Conservation (phyloP, 75 land plant genomes). For the Isoetes taiwanensis region DNA sequence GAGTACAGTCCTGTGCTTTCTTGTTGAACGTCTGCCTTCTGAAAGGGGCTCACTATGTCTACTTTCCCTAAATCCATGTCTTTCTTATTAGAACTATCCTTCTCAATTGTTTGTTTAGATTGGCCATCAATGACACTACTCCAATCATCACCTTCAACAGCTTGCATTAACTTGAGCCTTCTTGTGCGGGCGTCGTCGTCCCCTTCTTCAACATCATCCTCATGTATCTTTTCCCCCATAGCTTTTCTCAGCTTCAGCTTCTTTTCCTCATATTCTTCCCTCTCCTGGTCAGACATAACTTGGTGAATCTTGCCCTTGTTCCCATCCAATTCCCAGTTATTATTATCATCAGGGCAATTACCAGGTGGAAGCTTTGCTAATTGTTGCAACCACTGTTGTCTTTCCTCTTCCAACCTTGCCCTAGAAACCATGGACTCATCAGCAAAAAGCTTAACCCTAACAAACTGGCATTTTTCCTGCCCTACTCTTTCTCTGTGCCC, state of each 20-base stretch:
- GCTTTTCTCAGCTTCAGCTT: conserved; percentile 44
- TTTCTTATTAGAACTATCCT: too few species aligned
- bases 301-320: not conserved
- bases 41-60: conserved; percentile 1
- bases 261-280: conserved; percentile 34
- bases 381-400: conserved; percentile 19
- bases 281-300: conserved; percentile 29
- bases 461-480: conserved; percentile 15
- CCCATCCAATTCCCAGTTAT: conserved; percentile 15
- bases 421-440: conserved; percentile 25
- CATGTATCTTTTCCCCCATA: conserved; percentile 42
- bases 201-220: conserved; percentile 32
- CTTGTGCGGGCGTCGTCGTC: conserved; percentile 31
- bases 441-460: conserved; percentile 27
- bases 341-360: conserved; percentile 25
- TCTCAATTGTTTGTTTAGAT: conserved; percentile 23
- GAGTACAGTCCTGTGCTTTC: conserved; percentile 55
- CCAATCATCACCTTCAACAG: conserved; percentile 41
- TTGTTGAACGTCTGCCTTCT: not conserved
- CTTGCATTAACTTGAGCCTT: conserved; percentile 32
- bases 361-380: conserved; percentile 24
- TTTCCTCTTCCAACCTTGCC: conserved; percentile 30
- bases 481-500: conserved; percentile 19
- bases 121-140: conserved; percentile 40
- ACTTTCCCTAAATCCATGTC: too few species aligned